A percentile compares a stretch with the other conserved stretches of the same genome.
These are phyloP conservation scores for Citrus glauca DNA, from an alignment of 345 rosid genomes.

Conservation along the genomic window DNA sequence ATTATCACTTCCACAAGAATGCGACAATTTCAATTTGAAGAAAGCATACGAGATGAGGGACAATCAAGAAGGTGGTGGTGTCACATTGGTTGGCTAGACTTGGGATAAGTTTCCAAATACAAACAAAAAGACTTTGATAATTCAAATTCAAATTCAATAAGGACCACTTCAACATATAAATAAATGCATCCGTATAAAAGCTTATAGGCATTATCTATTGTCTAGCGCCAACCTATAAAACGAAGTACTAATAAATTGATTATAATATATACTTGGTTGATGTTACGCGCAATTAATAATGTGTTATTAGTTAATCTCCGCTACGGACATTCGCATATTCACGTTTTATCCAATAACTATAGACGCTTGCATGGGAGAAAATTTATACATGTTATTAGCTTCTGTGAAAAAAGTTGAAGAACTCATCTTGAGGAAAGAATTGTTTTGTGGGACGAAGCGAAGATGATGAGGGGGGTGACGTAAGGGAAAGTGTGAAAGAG, in stretches of 20 bases:
- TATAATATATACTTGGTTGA: not conserved
- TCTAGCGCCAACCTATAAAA: not conserved
- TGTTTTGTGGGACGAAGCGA: not conserved
- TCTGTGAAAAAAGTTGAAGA: not conserved
- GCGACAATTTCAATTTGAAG: not conserved
- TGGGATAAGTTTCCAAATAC: not conserved
- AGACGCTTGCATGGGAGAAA: not conserved
- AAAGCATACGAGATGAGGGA: not conserved
- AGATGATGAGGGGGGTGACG: not conserved
- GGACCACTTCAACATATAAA: not conserved
- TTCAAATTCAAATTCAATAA: not conserved
- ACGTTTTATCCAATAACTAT: no score
- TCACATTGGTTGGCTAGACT: not conserved
- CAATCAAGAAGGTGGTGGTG: not conserved
- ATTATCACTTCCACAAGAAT: not conserved
- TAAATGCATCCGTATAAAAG: not conserved
- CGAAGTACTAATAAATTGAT: not conserved
- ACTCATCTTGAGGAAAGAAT: not conserved
- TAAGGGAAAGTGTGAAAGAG: not conserved
- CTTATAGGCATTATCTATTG: not conserved
- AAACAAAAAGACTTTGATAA: not conserved
- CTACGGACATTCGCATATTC: no score
- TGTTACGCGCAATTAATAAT: not conserved
- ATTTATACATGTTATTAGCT: not conserved
- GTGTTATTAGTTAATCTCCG: not conserved